Base-by-base conservation (phyloP, 116 monocot genomes). In the Iris pallida region DNA sequence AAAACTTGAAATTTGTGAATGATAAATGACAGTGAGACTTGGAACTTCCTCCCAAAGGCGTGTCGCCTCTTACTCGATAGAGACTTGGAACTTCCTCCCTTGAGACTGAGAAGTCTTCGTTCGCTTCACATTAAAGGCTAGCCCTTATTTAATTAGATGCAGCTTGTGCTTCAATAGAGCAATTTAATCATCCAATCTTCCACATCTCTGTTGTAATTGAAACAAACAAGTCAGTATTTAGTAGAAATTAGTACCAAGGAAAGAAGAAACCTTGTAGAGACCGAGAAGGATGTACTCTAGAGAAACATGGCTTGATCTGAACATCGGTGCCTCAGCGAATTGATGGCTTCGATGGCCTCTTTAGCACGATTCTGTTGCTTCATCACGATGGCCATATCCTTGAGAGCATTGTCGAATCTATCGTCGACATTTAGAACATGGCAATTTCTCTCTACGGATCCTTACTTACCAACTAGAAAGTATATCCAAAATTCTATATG, bases 371-470 rank as follows among this genome's bases (percentile, higher is more conserved):
- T 97, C 81, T 97, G 92, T 73, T 97, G 97, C 83, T 97, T 97
- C 97, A 97, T 97, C 43, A 97, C 97, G 51, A 92, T 90, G 42
- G 97, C 97, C 97, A 97, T 97, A 78, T 97, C 92, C 66, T 97
- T 97, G 43, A 97, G 75, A 5, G 97, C 97, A 55, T 90, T 92
- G 47, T 97, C 97, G 5, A 97, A 87, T 6, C 97, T 69, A 65
- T 97, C 97, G 0, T 92, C 97, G 49, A 87, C 81, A 44, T 97
- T 97, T 65, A 97, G 72, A 97, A 97, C 68, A 97, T 53, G 16
- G 85, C 85, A 8, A 97, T 97, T 6, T 92, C 97, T 63, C 71
- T 87, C 75, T 90, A 85, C 0, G 97, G 92, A 47, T 97, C 87
- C 78, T 92, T 97, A 19, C 92, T 92, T 17, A 97, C 92, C 52